A percentile compares a stretch with the other conserved stretches of the same genome.
Evolutionary conservation across 495 filamentous ascomycete genomes (phyloP).

Genomic region (Aspergillus hancockii): DNA sequence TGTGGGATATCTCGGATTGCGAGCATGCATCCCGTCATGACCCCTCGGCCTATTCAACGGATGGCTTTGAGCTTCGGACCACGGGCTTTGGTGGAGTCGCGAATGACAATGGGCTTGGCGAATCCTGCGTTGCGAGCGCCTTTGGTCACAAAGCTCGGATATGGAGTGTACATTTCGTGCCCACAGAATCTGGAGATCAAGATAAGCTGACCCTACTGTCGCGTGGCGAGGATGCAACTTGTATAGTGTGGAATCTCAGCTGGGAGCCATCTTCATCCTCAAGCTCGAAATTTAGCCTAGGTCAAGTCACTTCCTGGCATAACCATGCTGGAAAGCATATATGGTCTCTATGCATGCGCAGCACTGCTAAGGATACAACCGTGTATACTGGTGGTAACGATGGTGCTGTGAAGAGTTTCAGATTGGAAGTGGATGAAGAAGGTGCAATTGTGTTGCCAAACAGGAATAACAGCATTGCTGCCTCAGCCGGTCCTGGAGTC

Average conservation of each 20-base stretch:
- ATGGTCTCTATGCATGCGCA: constrained; percentile 69
- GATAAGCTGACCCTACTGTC: constrained; percentile 57
- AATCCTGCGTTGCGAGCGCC: constrained; percentile 57
- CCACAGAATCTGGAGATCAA: constrained; percentile 20
- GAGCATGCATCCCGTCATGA: constrained; percentile 31
- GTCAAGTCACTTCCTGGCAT: constrained; percentile 50
- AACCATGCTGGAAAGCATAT: constrained; percentile 87
- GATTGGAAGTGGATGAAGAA: constrained; percentile 14
- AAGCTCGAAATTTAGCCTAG: constrained; percentile 42
- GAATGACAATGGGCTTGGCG: constrained; percentile 22
- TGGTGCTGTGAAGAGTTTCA: constrained; percentile 54
- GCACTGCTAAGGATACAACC: constrained; percentile 26
- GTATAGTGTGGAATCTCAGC: constrained; percentile 66
- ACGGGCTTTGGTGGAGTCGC: constrained; percentile 42
- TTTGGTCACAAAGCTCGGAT: constrained; percentile 90
- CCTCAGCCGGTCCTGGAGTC: constrained; percentile 6
- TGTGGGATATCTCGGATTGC: constrained; percentile 79
- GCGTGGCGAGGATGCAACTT: constrained; percentile 76
- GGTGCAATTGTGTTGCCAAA: constrained; percentile 19
- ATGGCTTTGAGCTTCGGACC: constrained; percentile 44
- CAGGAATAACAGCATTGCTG: constrained; percentile 11
- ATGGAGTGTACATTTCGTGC: constrained; percentile 76
- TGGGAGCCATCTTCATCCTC: constrained; percentile 25
- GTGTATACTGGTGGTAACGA: constrained; percentile 89
- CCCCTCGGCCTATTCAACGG: constrained; percentile 41